Evolutionary conservation across 2,329 filamentous ascomycete species (phyloP).

Genomic region (Akanthomyces lecanii): DNA sequence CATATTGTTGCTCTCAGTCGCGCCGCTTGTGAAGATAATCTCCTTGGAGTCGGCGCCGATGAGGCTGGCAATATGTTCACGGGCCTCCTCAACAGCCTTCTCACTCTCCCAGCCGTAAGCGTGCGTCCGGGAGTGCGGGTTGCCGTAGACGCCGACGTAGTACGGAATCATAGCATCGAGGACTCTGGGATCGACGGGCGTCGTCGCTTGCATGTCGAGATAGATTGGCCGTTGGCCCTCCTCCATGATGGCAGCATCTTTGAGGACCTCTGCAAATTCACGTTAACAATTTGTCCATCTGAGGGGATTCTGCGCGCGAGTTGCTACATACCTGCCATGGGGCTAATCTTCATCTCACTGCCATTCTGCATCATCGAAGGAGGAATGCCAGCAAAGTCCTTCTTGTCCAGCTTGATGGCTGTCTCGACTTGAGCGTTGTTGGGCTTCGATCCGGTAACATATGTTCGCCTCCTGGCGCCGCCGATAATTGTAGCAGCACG

Average conservation of each 20-base stretch:
- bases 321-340: slow-evolving; percentile 53
- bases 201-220: slow-evolving; percentile 97
- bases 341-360: slow-evolving; percentile 63
- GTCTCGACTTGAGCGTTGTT: slow-evolving; percentile 81
- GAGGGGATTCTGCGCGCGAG: not conserved
- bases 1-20: slow-evolving; percentile 99
- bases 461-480: slow-evolving; percentile 50
- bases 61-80: slow-evolving; percentile 75
- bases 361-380: slow-evolving; percentile 29
- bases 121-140: slow-evolving; percentile 95
- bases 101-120: slow-evolving; percentile 99
- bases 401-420: slow-evolving; percentile 81
- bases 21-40: slow-evolving; percentile 97
- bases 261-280: slow-evolving; percentile 62
- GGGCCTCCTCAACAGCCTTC: slow-evolving; percentile 83
- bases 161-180: slow-evolving; percentile 96
- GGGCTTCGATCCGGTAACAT: slow-evolving; percentile 80
- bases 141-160: slow-evolving; percentile 90
- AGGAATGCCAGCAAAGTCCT: slow-evolving; percentile 63
- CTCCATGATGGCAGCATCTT: slow-evolving; percentile 89
- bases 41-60: slow-evolving; percentile 96
- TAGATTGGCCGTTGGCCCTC: slow-evolving; percentile 93
- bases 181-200: slow-evolving; percentile 88
- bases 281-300: slow-evolving; percentile 15
- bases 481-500: slow-evolving; percentile 28